phyloP scores from a whole-genome alignment of 2,329 filamentous ascomycete genomes.

The Chaetomium globosum region DNA sequence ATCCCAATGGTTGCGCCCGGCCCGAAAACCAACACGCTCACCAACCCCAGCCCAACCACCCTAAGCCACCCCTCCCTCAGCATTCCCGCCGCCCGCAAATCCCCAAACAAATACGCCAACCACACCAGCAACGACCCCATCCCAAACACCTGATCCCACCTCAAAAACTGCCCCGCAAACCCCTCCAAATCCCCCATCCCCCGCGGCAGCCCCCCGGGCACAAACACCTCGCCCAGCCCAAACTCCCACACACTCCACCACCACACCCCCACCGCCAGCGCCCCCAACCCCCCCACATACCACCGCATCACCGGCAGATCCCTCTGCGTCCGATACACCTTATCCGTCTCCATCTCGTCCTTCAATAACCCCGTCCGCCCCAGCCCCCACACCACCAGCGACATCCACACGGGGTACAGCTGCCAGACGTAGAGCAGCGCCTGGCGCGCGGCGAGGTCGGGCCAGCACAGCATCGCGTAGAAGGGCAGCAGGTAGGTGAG shows the following conservation, averaged over 20 bases:
- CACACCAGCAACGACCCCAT: constrained; percentile 28
- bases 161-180: constrained; percentile 25
- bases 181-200: background rate
- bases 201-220: constrained; percentile 18
- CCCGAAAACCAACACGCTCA: constrained; percentile 25
- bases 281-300: constrained; percentile 20
- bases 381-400: constrained; percentile 3
- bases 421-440: constrained; percentile 26
- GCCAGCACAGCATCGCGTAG: constrained; percentile 16
- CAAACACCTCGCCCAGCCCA: constrained; percentile 7
- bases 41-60: constrained; percentile 17
- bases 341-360: constrained; percentile 26
- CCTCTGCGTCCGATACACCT: background rate
- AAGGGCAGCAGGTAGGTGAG: constrained; percentile 27
- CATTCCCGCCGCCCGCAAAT: constrained; percentile 30
- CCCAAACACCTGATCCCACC: constrained; percentile 28
- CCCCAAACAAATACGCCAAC: constrained; percentile 34
- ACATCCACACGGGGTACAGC: constrained; percentile 26
- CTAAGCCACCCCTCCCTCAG: constrained; percentile 29
- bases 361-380: background rate
- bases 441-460: constrained; percentile 18
- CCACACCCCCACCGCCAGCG: constrained; percentile 23
- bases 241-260: constrained; percentile 5
- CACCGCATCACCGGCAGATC: constrained; percentile 27
- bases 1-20: constrained; percentile 29